Base-by-base conservation (phyloP, 2,329 filamentous ascomycete species). In the Penicillium thymicola region DNA sequence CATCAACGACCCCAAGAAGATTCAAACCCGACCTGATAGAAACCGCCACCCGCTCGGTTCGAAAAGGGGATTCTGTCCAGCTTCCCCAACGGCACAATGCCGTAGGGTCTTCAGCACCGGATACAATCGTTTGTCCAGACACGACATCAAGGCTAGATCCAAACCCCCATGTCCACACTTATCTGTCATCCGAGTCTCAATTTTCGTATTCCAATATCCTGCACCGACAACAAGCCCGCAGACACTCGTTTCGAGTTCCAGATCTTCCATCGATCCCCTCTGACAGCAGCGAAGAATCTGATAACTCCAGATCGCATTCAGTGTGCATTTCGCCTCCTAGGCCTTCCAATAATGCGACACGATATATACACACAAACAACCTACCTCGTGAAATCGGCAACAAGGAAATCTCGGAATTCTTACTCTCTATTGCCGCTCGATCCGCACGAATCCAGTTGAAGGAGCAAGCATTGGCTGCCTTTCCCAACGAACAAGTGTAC, bases 391-490 rank as follows among this genome's bases (percentile, higher is more conserved):
- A 80, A 80, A 92, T 81, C 55, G 88, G 89, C 61, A 89, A 94
- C 68, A 89, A 90, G 60, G 83, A 84, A 60, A 88, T 89, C 64
- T 85, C 88, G 50, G 85, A 87, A 37, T 92, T 92, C 72, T 76
- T 96, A 54, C 82, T 96, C 57, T 86, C 89, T 55, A 79, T 96
- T 55, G 90, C 92, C 42, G 89, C 89, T 49, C 88, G 86, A 67
- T 88, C 91, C 67, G 89, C 89, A 9, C 87, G 94, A 71, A 85
- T 87, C 67, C 88, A 93, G 71, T 79, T 97, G 61, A 85, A 89
- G 60, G 90, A 96, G 65, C 76, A 77, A 61, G 72, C 77, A 16
- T 67, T 80, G 53, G 78, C 78, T 36, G 78, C 78, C 6, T 80
- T 79, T 59, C 78, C 78, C 13, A 79, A 79, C 56, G 78, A 80